A percentile compares a stretch with the other conserved stretches of the same genome.
Evolutionary conservation across 345 rosid genomes (phyloP).

Genomic region (Sisymbrium altissimum): DNA sequence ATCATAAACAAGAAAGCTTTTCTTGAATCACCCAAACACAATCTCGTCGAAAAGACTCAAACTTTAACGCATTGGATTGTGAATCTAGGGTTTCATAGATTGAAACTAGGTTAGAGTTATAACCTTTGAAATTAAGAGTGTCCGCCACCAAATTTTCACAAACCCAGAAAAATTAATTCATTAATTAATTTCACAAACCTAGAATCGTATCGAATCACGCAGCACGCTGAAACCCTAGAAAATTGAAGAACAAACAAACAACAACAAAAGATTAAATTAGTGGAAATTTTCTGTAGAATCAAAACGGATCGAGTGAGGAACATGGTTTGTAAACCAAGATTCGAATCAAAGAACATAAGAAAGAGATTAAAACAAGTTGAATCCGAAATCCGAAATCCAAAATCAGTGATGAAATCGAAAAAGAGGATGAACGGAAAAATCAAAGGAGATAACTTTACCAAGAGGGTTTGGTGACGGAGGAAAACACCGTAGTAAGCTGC

Average conservation of each 20-base stretch:
- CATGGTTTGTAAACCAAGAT: neutral
- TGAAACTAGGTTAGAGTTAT: neutral
- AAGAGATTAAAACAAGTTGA: slow-evolving; percentile 4
- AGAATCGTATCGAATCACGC: neutral
- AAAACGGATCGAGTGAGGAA: slow-evolving; percentile 12
- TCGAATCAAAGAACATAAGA: slow-evolving; percentile 7
- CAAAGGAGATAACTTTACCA: neutral
- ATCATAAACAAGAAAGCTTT: neutral
- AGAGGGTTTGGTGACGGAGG: neutral
- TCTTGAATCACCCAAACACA: neutral
- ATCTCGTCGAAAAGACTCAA: neutral
- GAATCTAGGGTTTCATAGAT: slow-evolving; percentile 23
- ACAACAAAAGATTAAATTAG: neutral
- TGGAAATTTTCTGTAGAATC: neutral
- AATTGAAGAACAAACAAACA: neutral
- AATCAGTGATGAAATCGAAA: slow-evolving; percentile 19
- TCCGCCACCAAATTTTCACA: neutral
- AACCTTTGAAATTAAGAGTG: neutral
- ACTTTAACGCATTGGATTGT: neutral
- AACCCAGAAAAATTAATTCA: neutral
- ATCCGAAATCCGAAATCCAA: neutral
- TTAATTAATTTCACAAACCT: neutral
- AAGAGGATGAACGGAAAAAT: slow-evolving; percentile 12
- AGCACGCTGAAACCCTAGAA: slow-evolving; percentile 31
- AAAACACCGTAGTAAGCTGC: neutral